phyloP scores from a whole-genome alignment of 495 filamentous ascomycete species.

The Achaetomiella virescens region DNA sequence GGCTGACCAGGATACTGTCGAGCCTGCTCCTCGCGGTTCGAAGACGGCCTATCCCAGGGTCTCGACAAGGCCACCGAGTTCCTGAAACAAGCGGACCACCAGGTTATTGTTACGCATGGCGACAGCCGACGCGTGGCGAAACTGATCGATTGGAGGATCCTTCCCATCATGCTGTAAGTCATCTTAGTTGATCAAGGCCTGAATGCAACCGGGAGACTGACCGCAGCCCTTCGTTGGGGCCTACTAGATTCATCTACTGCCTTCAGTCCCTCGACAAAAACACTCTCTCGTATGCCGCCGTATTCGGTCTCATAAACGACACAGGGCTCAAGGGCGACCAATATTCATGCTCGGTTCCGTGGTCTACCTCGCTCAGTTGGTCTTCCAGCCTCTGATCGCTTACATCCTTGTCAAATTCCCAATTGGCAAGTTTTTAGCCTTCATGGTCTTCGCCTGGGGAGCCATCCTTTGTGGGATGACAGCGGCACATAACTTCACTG shows the following conservation, averaged over 20 bases:
- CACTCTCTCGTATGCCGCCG: not conserved
- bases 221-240: too few relatives aligned
- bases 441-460: constrained; percentile 1
- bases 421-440: not conserved
- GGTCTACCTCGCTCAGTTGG: not conserved
- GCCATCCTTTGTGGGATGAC: not conserved
- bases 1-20: not conserved
- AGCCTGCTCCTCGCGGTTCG: not conserved
- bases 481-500: not conserved
- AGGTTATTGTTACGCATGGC: not conserved
- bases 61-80: not conserved
- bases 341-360: constrained; percentile 2
- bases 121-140: not conserved
- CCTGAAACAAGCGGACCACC: not conserved
- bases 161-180: not conserved
- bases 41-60: not conserved
- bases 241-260: not conserved
- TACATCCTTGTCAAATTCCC: constrained; percentile 3
- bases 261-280: constrained; percentile 2
- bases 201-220: not conserved
- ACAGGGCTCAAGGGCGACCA: not conserved
- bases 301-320: not conserved
- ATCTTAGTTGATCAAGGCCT: not conserved
- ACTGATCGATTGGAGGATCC: not conserved
- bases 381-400: not conserved